Base-by-base conservation (phyloP, 768 basidiomycete genomes). In the Lyophyllum decastes region DNA sequence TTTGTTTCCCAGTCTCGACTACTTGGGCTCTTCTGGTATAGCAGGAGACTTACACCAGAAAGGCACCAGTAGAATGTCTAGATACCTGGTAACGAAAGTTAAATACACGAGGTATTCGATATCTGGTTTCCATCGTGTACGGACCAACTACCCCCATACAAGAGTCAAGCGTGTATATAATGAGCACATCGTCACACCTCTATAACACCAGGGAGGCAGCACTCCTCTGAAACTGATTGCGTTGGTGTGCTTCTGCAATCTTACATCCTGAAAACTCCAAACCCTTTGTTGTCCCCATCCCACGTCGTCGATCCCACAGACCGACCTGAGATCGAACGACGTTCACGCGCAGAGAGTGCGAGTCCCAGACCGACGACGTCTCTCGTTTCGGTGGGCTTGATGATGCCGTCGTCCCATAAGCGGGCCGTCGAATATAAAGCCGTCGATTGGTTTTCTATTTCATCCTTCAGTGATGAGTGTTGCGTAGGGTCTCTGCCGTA, bases 361-460 rank as follows among this genome's bases (percentile, higher is more conserved):
- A 98, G 82, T n/a, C 87, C 90, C 5, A 98, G 79, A 5, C 94
- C 95, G 44, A 97, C 81, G 0, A 91, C 87, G 71, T 94, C 89
- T 55, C 95, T 79, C 0, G 95, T 97, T 66, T 97, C 94, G 9
- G 84, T 84, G 4, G 95, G 95, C 62, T 82, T 84, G 71, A 98
- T 94, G 55, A 97, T 90, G 2, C 92, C 92, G 63, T 95, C 92
- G 66, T 95, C 94, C 94, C 93, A 97, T 54, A 98, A 74, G n/a
- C 93, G 85, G 11, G 95, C 95, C 0, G 90, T 91, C 2, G 93
- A 93, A 67, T 94, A 98, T 17, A 90, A 68, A 4, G 94, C 91
- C 1, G 87, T 89, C 14, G 94, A 94, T 70, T 98, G 94, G 24
- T 81, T 75, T 72, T 98, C 95, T 50, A 98, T 97, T 66, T 92